Conservation (phyloP, 2,329 filamentous ascomycete species). For the Epichloe scottii region DNA sequence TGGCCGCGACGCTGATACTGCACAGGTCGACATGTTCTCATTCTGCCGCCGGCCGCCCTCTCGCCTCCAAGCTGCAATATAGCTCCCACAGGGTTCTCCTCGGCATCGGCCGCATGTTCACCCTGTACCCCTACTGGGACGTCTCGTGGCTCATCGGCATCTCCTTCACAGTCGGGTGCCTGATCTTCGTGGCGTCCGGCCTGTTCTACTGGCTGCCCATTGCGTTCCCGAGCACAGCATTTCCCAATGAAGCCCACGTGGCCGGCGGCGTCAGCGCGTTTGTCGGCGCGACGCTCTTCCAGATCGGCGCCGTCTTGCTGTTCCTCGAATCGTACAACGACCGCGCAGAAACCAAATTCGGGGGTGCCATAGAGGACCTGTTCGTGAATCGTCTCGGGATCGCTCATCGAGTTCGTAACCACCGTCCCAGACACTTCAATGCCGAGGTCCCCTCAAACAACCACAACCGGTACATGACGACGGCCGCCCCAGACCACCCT, state of each 20-base stretch:
- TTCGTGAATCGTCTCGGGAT: conserved; percentile 5
- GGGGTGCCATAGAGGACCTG: conserved; percentile 30
- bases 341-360: conserved; percentile 29
- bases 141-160: conserved; percentile 12
- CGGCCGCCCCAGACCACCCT: neutral
- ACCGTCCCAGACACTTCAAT: neutral
- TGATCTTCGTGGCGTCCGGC: conserved; percentile 10
- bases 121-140: conserved; percentile 12
- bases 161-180: conserved; percentile 11
- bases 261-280: conserved; percentile 44
- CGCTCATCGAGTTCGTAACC: neutral
- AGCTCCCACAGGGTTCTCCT: conserved; percentile 2
- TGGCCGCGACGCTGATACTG: too few species aligned
- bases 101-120: conserved; percentile 11
- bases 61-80: conserved; percentile 5
- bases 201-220: conserved; percentile 51
- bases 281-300: conserved; percentile 48
- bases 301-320: conserved; percentile 42
- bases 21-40: conserved; percentile 6
- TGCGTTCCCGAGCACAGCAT: conserved; percentile 35
- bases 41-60: conserved; percentile 7
- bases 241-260: conserved; percentile 20
- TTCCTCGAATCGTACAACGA: conserved; percentile 45
- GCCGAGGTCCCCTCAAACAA: conserved; percentile 1
- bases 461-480: neutral